Conservation (phyloP, 768 basidiomycete genomes). For the Lactarius deliciosus region DNA sequence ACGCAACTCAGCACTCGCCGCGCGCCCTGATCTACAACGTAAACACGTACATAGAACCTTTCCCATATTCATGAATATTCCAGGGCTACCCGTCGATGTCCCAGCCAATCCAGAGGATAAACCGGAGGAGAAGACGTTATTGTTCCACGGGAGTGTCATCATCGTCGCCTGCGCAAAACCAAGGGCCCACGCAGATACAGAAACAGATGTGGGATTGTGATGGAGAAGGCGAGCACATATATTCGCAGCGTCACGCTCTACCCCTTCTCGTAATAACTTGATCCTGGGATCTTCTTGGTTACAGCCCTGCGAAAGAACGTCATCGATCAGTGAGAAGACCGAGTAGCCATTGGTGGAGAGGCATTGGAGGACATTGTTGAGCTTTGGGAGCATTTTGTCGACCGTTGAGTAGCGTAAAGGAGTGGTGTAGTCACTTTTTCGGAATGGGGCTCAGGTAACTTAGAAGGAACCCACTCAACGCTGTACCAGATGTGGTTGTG, state of each 20-base stretch:
- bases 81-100: neutral
- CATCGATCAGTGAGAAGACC: neutral
- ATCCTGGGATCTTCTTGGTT: neutral
- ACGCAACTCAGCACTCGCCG: neutral
- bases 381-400: neutral
- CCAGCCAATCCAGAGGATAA: neutral
- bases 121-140: neutral
- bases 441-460: too few relatives aligned
- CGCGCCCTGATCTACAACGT: neutral
- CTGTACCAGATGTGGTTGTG: too few relatives aligned
- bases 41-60: neutral
- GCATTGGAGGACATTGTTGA: neutral
- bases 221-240: neutral
- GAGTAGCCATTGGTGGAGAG: neutral
- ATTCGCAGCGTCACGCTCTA: neutral
- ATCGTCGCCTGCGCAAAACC: neutral
- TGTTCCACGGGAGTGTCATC: neutral
- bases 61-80: neutral
- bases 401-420: too few relatives aligned
- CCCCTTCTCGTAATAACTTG: neutral
- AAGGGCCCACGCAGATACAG: neutral
- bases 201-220: neutral
- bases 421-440: too few relatives aligned
- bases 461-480: too few relatives aligned
- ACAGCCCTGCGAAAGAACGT: neutral